Evolutionary conservation across 176 grass and related monocot genomes (phyloP).

Genomic region (Oryza glumipatula): DNA sequence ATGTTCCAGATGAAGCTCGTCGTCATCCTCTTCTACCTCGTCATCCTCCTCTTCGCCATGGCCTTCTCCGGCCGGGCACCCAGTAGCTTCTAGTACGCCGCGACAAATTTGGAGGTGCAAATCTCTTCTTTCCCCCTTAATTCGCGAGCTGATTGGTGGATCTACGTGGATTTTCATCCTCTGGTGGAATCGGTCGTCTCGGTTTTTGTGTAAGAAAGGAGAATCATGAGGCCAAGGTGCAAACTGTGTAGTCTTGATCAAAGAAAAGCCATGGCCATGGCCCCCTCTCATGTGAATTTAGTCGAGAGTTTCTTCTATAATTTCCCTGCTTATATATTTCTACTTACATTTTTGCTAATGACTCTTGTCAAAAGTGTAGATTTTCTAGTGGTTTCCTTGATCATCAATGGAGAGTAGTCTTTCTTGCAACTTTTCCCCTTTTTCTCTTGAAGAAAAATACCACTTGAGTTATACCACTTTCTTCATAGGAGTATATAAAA

Average conservation of each 20-base stretch:
- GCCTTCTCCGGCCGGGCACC: constrained; percentile 57
- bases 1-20: constrained; percentile 75
- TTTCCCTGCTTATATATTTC: background rate
- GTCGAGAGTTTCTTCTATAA: background rate
- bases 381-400: constrained; percentile 17
- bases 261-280: background rate
- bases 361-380: background rate
- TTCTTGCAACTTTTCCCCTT: background rate
- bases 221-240: background rate
- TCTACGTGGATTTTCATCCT: constrained; percentile 25
- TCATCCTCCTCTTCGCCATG: constrained; percentile 67
- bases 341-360: background rate
- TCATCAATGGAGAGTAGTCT: background rate
- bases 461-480: background rate
- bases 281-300: background rate
- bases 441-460: background rate
- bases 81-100: constrained; percentile 39
- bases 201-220: constrained; percentile 12
- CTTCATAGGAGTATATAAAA: background rate
- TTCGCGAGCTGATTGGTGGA: constrained; percentile 5
- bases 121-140: background rate
- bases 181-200: background rate
- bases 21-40: constrained; percentile 65
- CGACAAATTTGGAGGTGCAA: constrained; percentile 2
- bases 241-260: constrained; percentile 13